Evolutionary conservation across 805 yeast genomes (phyloP).

Genomic region (Lachancea waltii): DNA sequence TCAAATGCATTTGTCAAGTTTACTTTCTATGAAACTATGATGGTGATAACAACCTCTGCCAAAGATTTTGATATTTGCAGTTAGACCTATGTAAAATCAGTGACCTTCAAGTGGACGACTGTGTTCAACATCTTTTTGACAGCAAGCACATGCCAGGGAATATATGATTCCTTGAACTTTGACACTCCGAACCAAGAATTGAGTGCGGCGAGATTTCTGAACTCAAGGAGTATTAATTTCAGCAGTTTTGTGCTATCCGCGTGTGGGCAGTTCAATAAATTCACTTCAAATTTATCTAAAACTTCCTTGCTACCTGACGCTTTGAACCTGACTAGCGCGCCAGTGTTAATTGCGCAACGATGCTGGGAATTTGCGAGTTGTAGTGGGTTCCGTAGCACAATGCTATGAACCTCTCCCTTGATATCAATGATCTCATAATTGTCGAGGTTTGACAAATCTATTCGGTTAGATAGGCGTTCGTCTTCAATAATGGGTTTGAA

Average conservation of each 20-base stretch:
- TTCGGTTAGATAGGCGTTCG: slow-evolving; percentile 14
- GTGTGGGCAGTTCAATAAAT: slow-evolving; percentile 66
- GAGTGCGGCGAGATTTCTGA: slow-evolving; percentile 46
- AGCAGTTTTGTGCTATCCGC: slow-evolving; percentile 53
- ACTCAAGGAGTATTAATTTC: slow-evolving; percentile 52
- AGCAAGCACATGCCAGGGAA: slow-evolving; percentile 71
- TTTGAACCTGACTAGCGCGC: slow-evolving; percentile 48
- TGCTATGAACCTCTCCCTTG: slow-evolving; percentile 46
- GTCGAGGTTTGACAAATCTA: slow-evolving; percentile 17
- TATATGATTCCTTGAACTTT: slow-evolving; percentile 34
- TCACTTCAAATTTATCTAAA: slow-evolving; percentile 49
- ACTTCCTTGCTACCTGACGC: slow-evolving; percentile 20
- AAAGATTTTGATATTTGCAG: no score
- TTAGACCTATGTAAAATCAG: slow-evolving; percentile 14
- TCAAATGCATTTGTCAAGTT: not conserved
- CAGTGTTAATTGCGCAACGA: slow-evolving; percentile 63
- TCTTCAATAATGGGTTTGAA: slow-evolving; percentile 32
- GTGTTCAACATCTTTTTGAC: slow-evolving; percentile 56
- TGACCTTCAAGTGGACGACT: slow-evolving; percentile 51
- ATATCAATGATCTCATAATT: slow-evolving; percentile 41
- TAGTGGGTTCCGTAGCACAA: slow-evolving; percentile 52
- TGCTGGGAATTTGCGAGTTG: slow-evolving; percentile 68
- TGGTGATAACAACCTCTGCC: no score
- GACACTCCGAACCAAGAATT: slow-evolving; percentile 36
- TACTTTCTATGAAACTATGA: not conserved